Evolutionary conservation across 2,329 filamentous ascomycete genomes (phyloP).

Genomic region (Beauveria bassiana): DNA sequence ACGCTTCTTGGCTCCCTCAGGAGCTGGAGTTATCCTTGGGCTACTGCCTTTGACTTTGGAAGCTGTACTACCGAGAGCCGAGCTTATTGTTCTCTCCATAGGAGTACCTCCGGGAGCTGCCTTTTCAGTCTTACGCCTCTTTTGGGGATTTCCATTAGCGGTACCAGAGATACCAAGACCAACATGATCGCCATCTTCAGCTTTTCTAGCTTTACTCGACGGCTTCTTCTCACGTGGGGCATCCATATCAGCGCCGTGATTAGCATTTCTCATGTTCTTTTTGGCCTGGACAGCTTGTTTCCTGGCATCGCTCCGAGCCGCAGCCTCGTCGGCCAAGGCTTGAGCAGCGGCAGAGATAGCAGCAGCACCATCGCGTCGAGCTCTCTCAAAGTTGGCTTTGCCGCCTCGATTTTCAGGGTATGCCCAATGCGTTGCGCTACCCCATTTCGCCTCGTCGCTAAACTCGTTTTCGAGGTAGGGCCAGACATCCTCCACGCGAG

Average conservation of each 20-base stretch:
- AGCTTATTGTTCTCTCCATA: conserved; percentile 64
- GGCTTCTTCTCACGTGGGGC: conserved; percentile 62
- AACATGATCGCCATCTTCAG: conserved; percentile 43
- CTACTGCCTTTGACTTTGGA: conserved; percentile 55
- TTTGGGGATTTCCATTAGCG: conserved; percentile 50
- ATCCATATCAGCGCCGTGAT: conserved; percentile 73
- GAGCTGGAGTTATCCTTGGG: conserved; percentile 59
- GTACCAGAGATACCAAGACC: conserved; percentile 57
- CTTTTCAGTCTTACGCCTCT: conserved; percentile 78
- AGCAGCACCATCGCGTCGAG: conserved; percentile 69
- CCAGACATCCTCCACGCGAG: conserved; percentile 79
- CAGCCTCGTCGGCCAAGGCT: conserved; percentile 73
- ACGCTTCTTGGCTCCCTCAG: conserved; percentile 64
- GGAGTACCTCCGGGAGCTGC: conserved; percentile 38
- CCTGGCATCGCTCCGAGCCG: conserved; percentile 73
- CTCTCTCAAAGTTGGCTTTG: conserved; percentile 62
- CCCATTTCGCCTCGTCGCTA: conserved; percentile 88
- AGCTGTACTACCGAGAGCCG: conserved; percentile 40
- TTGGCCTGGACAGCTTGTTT: conserved; percentile 75
- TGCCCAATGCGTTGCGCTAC: conserved; percentile 89
- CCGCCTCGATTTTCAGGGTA: conserved; percentile 76
- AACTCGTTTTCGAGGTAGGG: conserved; percentile 82
- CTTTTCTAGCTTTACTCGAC: conserved; percentile 58
- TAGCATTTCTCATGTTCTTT: conserved; percentile 61
- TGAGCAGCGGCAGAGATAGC: conserved; percentile 71